Conservation (phyloP, 2,329 filamentous ascomycete genomes). For the Fusarium humuli region DNA sequence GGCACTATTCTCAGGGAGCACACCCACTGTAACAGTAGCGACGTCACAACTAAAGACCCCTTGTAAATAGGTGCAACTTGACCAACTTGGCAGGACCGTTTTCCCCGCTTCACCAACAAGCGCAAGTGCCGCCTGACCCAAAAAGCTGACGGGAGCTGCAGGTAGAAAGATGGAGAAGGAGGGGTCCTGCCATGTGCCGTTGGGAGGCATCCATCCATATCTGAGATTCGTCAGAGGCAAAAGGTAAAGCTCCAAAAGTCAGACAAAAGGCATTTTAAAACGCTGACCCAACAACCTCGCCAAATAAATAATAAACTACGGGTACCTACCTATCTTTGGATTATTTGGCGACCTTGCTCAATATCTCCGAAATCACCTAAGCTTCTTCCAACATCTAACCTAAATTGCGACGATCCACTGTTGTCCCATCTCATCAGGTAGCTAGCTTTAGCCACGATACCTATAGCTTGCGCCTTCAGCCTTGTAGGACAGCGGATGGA, state of each 20-base stretch:
- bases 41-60: slow-evolving; percentile 24
- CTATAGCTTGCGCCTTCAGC: slow-evolving; percentile 32
- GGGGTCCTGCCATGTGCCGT: slow-evolving; percentile 33
- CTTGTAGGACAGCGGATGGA: slow-evolving; percentile 42
- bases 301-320: slow-evolving; percentile 5
- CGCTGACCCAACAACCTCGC: slow-evolving; percentile 37
- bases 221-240: background rate
- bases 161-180: slow-evolving; percentile 25
- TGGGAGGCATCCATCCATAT: slow-evolving; percentile 13
- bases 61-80: slow-evolving; percentile 9
- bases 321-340: background rate
- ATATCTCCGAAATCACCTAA: background rate
- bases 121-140: slow-evolving; percentile 32
- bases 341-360: background rate
- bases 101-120: slow-evolving; percentile 23
- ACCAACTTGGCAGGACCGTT: background rate
- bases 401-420: background rate
- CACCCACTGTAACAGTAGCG: slow-evolving; percentile 8
- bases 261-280: slow-evolving; percentile 14
- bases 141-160: slow-evolving; percentile 34
- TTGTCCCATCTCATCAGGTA: slow-evolving; percentile 11
- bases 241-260: background rate
- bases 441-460: slow-evolving; percentile 30
- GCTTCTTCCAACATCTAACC: background rate
- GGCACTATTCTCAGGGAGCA: background rate